Evolutionary conservation across 352 stramenopile genomes (phyloP).

Genomic region (Globisporangium radiosum): DNA sequence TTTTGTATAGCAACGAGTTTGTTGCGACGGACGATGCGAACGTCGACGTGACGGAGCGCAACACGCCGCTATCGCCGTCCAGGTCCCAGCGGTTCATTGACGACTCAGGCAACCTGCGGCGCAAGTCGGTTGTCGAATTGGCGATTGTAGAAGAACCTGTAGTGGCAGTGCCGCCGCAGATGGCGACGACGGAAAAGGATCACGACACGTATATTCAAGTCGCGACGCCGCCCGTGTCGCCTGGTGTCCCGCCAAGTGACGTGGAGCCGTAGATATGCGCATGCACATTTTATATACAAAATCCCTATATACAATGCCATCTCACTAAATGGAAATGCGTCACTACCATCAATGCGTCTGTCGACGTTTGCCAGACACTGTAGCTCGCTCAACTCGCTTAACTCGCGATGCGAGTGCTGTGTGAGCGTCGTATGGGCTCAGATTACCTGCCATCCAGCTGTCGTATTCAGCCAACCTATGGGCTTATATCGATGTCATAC

Average conservation of each 20-base stretch:
- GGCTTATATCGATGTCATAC: too few relatives aligned
- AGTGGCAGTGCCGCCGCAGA: background rate
- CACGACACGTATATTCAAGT: constrained; percentile 2
- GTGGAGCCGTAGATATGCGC: too few relatives aligned
- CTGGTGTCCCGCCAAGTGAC: background rate
- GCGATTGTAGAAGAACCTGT: too few relatives aligned
- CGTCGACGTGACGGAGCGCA: constrained; percentile 30
- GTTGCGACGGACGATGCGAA: constrained; percentile 15
- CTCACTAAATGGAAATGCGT: too few relatives aligned
- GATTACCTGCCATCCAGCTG: too few relatives aligned
- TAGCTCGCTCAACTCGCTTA: too few relatives aligned
- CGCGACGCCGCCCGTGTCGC: constrained; percentile 8
- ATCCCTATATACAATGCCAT: too few relatives aligned
- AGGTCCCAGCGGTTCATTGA: constrained; percentile 40
- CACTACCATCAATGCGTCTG: too few relatives aligned
- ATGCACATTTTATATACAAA: background rate
- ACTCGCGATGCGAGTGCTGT: too few relatives aligned
- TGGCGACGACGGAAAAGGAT: background rate
- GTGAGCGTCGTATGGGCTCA: too few relatives aligned
- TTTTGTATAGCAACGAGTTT: constrained; percentile 23
- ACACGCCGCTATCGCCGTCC: constrained; percentile 31
- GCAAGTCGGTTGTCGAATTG: constrained; percentile 4
- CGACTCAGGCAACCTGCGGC: constrained; percentile 36
- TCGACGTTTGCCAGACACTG: too few relatives aligned
- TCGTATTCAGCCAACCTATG: too few relatives aligned